These are phyloP conservation scores for Coemansia aciculifera DNA, from an alignment of 192 early-diverging fungal species.

Conservation along the genomic window DNA sequence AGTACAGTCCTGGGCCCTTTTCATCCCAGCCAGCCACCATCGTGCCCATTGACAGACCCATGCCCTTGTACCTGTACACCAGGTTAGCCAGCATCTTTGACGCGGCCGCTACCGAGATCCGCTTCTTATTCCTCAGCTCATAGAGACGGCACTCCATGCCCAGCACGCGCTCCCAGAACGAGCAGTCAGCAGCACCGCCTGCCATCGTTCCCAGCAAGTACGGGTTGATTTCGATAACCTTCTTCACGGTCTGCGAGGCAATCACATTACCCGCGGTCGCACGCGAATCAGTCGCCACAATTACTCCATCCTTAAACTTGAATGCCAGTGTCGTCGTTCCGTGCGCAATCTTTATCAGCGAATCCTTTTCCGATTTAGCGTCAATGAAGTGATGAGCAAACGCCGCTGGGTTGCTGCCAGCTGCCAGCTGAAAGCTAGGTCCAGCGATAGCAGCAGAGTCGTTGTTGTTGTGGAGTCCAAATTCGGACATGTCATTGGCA, in stretches of 20 bases:
- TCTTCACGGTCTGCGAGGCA: slow-evolving; percentile 95
- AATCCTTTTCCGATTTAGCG: slow-evolving; percentile 68
- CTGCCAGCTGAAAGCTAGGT: slow-evolving; percentile 37
- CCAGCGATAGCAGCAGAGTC: neutral
- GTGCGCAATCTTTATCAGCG: slow-evolving; percentile 88
- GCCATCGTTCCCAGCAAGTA: slow-evolving; percentile 99
- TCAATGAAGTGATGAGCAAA: slow-evolving; percentile 85
- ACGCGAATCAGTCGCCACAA: slow-evolving; percentile 95
- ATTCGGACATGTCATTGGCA: slow-evolving; percentile 13
- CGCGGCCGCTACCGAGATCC: slow-evolving; percentile 96
- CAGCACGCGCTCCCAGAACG: slow-evolving; percentile 97
- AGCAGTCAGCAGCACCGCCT: slow-evolving; percentile 98
- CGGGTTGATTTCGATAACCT: slow-evolving; percentile 99
- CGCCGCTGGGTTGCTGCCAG: slow-evolving; percentile 69
- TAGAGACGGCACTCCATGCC: slow-evolving; percentile 92
- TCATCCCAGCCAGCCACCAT: slow-evolving; percentile 99
- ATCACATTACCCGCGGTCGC: slow-evolving; percentile 80
- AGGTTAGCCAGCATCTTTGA: slow-evolving; percentile 96
- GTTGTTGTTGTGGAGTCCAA: neutral
- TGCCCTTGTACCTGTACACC: slow-evolving; percentile 97
- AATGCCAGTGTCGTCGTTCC: slow-evolving; percentile 99
- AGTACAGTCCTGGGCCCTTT: slow-evolving; percentile 87
- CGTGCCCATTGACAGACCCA: slow-evolving; percentile 99
- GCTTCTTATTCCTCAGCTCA: slow-evolving; percentile 97
- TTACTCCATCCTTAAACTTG: slow-evolving; percentile 91